Conservation (phyloP, 2,329 filamentous ascomycete genomes). For the Stromatinia cepivora region DNA sequence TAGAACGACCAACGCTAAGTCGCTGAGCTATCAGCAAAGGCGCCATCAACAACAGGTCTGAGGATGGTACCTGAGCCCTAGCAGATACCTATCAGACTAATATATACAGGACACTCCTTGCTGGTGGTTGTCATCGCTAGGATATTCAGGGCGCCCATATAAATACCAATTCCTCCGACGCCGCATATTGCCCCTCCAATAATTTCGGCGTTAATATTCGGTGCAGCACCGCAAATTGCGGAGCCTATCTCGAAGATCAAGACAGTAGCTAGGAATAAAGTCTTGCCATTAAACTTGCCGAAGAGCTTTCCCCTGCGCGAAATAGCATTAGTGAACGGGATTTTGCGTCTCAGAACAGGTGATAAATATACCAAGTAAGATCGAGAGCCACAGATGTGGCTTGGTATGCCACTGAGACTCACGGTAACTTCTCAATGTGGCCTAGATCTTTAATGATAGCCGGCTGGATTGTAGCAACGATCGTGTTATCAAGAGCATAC, state of each 20-base stretch:
- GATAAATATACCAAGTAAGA: conserved; percentile 41
- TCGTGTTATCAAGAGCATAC: conserved; percentile 1
- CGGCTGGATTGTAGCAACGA: conserved; percentile 45
- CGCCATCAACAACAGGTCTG: conserved; percentile 36
- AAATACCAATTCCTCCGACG: conserved; percentile 46
- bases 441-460: conserved; percentile 43
- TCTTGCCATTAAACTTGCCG: conserved; percentile 33
- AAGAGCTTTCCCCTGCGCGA: conserved; percentile 23
- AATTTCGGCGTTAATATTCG: conserved; percentile 45
- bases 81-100: conserved; percentile 20
- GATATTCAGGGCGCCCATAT: conserved; percentile 39
- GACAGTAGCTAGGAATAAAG: conserved; percentile 29
- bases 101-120: conserved; percentile 24
- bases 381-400: not conserved
- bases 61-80: conserved; percentile 28
- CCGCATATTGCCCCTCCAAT: conserved; percentile 47
- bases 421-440: conserved; percentile 43
- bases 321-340: conserved; percentile 16
- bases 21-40: conserved; percentile 31
- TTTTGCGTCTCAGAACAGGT: not conserved
- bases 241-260: conserved; percentile 34
- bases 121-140: conserved; percentile 18
- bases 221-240: conserved; percentile 37
- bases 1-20: conserved; percentile 42
- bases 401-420: conserved; percentile 42